Percentiles rank a stretch among this genome's conserved stretches.
Evolutionary conservation across 1,284 basidiomycete species (phyloP).

Genomic region (Stygiomarasmius scandens): DNA sequence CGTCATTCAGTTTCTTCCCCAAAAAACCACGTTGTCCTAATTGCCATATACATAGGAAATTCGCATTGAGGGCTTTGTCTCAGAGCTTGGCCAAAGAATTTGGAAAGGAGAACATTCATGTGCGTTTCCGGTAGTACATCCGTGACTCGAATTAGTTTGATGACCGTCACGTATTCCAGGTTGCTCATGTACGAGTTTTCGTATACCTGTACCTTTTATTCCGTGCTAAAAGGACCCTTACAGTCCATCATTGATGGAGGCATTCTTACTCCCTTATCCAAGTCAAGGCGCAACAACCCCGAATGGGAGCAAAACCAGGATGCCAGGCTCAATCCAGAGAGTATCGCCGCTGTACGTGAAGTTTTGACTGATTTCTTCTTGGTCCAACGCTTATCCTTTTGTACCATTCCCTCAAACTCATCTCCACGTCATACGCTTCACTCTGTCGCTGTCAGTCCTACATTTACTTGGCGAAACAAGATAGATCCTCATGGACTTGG

Average conservation of each 20-base stretch:
- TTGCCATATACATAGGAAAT: slow-evolving; percentile 47
- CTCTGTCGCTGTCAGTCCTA: slow-evolving; percentile 6
- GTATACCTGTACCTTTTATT: not conserved
- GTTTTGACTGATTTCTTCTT: too few relatives aligned
- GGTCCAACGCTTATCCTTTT: too few relatives aligned
- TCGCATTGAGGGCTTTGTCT: slow-evolving; percentile 63
- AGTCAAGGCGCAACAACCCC: slow-evolving; percentile 36
- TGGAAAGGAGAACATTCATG: too few relatives aligned
- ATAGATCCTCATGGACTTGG: too few relatives aligned
- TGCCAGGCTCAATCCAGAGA: slow-evolving; percentile 56
- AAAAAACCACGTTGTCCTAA: too few relatives aligned
- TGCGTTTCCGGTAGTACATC: too few relatives aligned
- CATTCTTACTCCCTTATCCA: slow-evolving; percentile 53
- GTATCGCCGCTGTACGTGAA: slow-evolving; percentile 61
- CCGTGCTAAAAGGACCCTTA: not conserved
- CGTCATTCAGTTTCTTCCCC: too few relatives aligned
- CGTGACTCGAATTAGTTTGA: too few relatives aligned
- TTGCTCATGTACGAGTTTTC: slow-evolving; percentile 56
- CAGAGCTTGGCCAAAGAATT: too few relatives aligned
- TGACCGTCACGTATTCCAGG: slow-evolving; percentile 34
- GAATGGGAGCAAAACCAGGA: too few relatives aligned
- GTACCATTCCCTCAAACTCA: too few relatives aligned
- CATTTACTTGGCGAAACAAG: slow-evolving; percentile 10
- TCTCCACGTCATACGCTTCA: not conserved
- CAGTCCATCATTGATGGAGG: slow-evolving; percentile 66